Conservation (phyloP, 1,284 basidiomycete genomes). For the Mycosarcoma mackinlayi region DNA sequence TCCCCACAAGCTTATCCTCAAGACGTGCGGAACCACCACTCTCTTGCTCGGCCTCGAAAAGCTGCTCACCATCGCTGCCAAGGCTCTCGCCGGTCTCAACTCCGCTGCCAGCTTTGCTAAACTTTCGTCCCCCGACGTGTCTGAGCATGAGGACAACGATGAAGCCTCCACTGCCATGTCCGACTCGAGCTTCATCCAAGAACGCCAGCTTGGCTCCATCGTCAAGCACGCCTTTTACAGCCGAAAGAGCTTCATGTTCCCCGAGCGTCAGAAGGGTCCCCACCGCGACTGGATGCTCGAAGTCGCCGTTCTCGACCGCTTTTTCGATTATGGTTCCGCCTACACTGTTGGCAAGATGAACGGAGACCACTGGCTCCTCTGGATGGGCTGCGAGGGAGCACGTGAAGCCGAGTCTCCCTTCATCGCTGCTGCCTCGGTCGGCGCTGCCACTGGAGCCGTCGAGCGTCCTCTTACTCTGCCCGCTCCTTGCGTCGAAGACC, state of each 20-base stretch:
- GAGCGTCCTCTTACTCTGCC: constrained; percentile 53
- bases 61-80: constrained; percentile 78
- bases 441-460: constrained; percentile 15
- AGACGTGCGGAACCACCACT: constrained; percentile 98
- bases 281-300: constrained; percentile 96
- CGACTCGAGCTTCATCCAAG: constrained; percentile 34
- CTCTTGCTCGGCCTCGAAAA: constrained; percentile 81
- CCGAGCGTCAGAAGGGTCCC: constrained; percentile 91
- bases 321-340: constrained; percentile 84
- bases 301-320: constrained; percentile 87
- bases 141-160: constrained; percentile 12
- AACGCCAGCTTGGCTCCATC: constrained; percentile 52
- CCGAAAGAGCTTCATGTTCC: constrained; percentile 99
- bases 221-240: constrained; percentile 81
- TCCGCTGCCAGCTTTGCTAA: constrained; percentile 32
- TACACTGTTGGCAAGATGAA: constrained; percentile 99
- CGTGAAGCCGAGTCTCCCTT: constrained; percentile 55
- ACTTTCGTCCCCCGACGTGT: constrained; percentile 19
- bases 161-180: constrained; percentile 35
- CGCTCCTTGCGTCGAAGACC: constrained; percentile 73
- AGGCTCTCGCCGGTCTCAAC: constrained; percentile 72
- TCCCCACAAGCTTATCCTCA: constrained; percentile 94
- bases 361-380: constrained; percentile 98
- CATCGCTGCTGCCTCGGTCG: constrained; percentile 48
- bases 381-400: constrained; percentile 70